These are phyloP conservation scores for Mucor saturninus DNA, from an alignment of 371 early-diverging fungal genomes.

Conservation along the genomic window DNA sequence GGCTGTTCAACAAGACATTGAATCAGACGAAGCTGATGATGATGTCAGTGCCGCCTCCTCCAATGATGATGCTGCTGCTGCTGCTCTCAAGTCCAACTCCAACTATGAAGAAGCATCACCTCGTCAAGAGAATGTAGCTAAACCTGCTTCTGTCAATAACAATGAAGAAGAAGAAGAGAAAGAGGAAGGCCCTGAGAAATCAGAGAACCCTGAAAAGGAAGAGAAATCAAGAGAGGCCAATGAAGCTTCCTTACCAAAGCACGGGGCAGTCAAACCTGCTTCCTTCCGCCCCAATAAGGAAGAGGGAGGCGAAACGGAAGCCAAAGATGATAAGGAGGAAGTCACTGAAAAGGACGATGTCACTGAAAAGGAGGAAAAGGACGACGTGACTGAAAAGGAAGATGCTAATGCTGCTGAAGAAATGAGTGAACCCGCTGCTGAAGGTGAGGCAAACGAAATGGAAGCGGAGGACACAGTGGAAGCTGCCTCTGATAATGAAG, in stretches of 20 bases:
- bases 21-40: not conserved
- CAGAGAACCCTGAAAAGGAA: not conserved
- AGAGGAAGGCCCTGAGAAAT: constrained; percentile 2
- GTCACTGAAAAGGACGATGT: not conserved
- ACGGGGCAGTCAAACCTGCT: not conserved
- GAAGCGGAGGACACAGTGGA: not conserved
- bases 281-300: not conserved
- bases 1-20: not conserved
- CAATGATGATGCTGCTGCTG: constrained; percentile 1
- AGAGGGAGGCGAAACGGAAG: not conserved
- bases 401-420: not conserved
- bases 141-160: not conserved
- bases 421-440: not conserved
- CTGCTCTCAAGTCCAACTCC: not conserved
- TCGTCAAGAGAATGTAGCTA: not conserved
- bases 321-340: constrained; percentile 1
- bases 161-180: constrained; percentile 9
- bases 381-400: not conserved
- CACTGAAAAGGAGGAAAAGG: not conserved
- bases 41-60: not conserved
- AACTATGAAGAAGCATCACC: constrained; percentile 11
- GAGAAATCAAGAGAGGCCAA: constrained; percentile 3
- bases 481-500: constrained; percentile 1
- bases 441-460: not conserved
- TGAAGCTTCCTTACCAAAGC: not conserved